Base-by-base conservation (phyloP, 192 early-diverging fungal species). In the Mortierella antarctica region DNA sequence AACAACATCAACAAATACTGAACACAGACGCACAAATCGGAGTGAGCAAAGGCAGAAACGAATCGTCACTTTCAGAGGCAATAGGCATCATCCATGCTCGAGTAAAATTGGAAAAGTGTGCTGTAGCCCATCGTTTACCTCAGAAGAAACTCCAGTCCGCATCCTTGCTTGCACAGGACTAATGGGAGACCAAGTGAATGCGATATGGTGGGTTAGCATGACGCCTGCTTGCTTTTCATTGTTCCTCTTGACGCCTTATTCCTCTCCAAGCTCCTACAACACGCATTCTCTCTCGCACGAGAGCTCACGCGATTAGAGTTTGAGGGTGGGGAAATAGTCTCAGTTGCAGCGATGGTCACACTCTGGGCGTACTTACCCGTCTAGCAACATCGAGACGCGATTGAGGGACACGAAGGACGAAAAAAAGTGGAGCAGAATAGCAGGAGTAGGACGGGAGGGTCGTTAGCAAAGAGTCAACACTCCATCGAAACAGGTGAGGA, bases 81-180 rank as follows among this genome's bases (percentile, higher is more conserved):
- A n/a, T 51, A 51, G 13, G 17, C 50, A 15, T 51, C 50, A 15
- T 51, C 17, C 17, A 12, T 15, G 50, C 13, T 9, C 8, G 14
- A 23, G 13, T 8, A 57, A 21, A 49, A 56, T 8, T 42, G 40
- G 6, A 67, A 48, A 31, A 31, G 31, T 31, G 1, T 4, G 13
- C 41, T 7, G 42, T 18, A 7, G 44, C n/a, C 2, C 20, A 5
- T 12, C 17, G 4, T 15, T 76, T 77, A 77, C 74, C 62, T 70
- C 57, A 77, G 64, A 56, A 77, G 57, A 40, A 77, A 70, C 11
- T 64, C 67, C 13, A 58, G 62, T 31, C 74, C 74, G 20, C 74
- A 77, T 65, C 74, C 74, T 48, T 77, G 41, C 67, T 77, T 77
- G 67, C 70, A 70, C 17, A 77, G 42, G 20, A 77, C 74, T 77